These are phyloP conservation scores for Taphrina wiesneri DNA, from an alignment of 1,139 yeast genomes.

Conservation along the genomic window DNA sequence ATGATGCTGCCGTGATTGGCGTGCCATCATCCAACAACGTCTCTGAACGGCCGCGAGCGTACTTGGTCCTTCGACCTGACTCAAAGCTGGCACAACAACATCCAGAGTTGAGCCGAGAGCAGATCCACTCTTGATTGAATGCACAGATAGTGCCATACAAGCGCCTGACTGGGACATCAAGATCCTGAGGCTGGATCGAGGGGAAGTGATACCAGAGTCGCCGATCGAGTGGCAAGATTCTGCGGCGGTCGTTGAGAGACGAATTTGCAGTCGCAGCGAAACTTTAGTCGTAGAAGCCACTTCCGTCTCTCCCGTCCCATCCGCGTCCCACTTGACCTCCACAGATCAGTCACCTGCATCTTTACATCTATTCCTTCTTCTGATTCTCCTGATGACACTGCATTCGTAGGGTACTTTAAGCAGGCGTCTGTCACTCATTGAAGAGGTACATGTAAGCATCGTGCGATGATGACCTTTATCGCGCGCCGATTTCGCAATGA, in stretches of 20 bases:
- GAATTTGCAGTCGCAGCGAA: too few relatives aligned
- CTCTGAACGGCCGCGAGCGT: constrained; percentile 48
- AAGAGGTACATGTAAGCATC: too few relatives aligned
- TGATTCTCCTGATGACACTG: too few relatives aligned
- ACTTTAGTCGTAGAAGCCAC: neutral
- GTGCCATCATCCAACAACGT: constrained; percentile 43
- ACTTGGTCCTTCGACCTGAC: constrained; percentile 42
- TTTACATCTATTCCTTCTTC: too few relatives aligned
- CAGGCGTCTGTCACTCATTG: too few relatives aligned
- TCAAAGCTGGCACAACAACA: constrained; percentile 32
- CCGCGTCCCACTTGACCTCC: neutral
- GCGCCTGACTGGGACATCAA: constrained; percentile 49
- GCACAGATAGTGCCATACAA: constrained; percentile 47
- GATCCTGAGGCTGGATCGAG: constrained; percentile 37
- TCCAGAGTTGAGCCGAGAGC: constrained; percentile 45
- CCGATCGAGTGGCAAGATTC: constrained; percentile 49
- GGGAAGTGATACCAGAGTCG: constrained; percentile 47
- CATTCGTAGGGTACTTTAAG: too few relatives aligned
- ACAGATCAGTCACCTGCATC: too few relatives aligned
- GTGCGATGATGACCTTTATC: neutral
- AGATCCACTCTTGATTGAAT: constrained; percentile 40
- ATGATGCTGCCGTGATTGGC: constrained; percentile 48
- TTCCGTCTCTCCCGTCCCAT: neutral
- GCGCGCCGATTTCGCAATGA: neutral
- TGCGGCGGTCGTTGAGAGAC: constrained; percentile 44